These are phyloP conservation scores for Tubosaeta sp. DNA, from an alignment of 768 basidiomycete genomes.

Conservation along the genomic window DNA sequence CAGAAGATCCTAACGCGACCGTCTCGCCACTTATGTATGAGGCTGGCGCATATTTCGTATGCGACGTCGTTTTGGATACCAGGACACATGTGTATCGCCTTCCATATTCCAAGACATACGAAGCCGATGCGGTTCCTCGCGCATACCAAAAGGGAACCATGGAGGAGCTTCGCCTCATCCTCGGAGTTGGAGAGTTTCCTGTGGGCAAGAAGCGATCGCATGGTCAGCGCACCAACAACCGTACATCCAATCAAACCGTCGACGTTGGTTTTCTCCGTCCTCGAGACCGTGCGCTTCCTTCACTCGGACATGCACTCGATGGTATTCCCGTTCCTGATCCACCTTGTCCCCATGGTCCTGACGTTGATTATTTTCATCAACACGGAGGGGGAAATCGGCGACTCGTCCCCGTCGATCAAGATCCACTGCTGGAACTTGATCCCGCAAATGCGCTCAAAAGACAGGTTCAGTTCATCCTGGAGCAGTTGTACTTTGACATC, in stretches of 20 bases:
- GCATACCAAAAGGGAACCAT: too few relatives aligned
- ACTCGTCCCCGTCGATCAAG: neutral
- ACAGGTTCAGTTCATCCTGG: neutral
- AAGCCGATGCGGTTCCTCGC: too few relatives aligned
- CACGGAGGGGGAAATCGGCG: neutral
- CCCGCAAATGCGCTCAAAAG: neutral
- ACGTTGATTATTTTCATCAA: neutral
- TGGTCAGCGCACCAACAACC: too few relatives aligned
- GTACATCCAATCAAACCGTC: too few relatives aligned
- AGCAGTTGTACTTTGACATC: neutral
- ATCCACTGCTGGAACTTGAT: neutral
- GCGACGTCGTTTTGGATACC: too few relatives aligned
- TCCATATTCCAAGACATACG: too few relatives aligned
- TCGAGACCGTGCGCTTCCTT: neutral
- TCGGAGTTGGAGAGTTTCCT: too few relatives aligned
- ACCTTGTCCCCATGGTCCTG: neutral
- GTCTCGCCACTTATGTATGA: conserved; percentile 5
- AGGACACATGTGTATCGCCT: too few relatives aligned
- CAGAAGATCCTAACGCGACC: neutral
- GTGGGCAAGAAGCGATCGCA: too few relatives aligned
- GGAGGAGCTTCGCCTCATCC: too few relatives aligned
- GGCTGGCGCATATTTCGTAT: conserved; percentile 1
- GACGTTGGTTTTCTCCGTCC: neutral
- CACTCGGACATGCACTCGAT: neutral
- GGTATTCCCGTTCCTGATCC: neutral